phyloP scores from a whole-genome alignment of 2,329 filamentous ascomycete genomes.

The Aspergillus sp. region DNA sequence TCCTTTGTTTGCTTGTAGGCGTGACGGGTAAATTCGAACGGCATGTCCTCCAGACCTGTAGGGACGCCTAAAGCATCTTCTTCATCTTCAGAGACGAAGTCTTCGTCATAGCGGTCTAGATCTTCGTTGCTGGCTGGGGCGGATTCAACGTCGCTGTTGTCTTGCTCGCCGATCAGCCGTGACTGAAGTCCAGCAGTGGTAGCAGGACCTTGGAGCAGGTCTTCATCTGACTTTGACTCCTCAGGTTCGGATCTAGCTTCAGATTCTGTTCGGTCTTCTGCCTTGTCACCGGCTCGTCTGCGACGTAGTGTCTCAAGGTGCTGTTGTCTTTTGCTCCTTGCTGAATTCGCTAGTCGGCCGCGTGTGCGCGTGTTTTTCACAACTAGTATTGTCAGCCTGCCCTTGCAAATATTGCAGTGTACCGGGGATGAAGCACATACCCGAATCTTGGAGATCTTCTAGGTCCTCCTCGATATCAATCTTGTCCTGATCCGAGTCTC shows the following conservation, averaged over 20 bases:
- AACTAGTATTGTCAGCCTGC: conserved; percentile 14
- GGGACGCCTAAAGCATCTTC: conserved; percentile 50
- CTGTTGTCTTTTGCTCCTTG: conserved; percentile 30
- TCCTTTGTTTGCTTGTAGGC: conserved; percentile 60
- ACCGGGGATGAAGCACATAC: conserved; percentile 12
- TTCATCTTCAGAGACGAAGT: conserved; percentile 59
- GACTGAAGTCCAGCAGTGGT: not conserved
- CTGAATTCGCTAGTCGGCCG: conserved; percentile 31
- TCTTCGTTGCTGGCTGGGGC: conserved; percentile 31
- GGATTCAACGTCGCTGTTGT: conserved; percentile 26
- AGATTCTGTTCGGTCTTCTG: conserved; percentile 19
- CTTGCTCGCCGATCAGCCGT: conserved; percentile 8
- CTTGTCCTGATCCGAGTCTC: conserved; percentile 23
- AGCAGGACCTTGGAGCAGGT: conserved; percentile 4
- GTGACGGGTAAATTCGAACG: conserved; percentile 60
- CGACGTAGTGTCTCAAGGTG: conserved; percentile 38
- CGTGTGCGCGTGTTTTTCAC: conserved; percentile 34
- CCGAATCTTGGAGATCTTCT: conserved; percentile 37
- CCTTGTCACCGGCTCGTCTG: conserved; percentile 34
- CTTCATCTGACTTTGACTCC: conserved; percentile 9
- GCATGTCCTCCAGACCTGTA: conserved; percentile 46
- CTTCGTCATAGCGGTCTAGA: conserved; percentile 50
- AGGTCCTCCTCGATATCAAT: conserved; percentile 40
- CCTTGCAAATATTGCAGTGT: too few species aligned
- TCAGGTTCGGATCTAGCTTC: conserved; percentile 13